Evolutionary conservation across 2,329 filamentous ascomycete species (phyloP), one percentile per base, ranked within the genome.

Genomic region (Colletotrichum scovillei): DNA sequence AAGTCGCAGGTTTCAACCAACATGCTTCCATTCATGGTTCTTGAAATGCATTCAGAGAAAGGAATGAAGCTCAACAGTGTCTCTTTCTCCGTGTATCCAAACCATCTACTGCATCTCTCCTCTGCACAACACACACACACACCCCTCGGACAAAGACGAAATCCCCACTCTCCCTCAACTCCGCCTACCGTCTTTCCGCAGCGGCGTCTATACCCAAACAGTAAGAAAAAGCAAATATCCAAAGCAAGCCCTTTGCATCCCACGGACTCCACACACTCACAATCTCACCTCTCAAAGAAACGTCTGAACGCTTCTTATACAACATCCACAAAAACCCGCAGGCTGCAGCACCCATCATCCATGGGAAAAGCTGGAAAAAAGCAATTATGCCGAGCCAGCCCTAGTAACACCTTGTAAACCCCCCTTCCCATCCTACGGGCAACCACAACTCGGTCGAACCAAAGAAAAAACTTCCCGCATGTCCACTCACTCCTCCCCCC

Each of bases 221-320:
- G 32, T 28, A 30, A 56, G 30, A 71, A 71, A 71, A 71, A 71
- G 68, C 68, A 71, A 71, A 46, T 28, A 55, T 38, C 5, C 42
- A 14, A 56, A n/a, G 52, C 26, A 46, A 22, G 22, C 58, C 24
- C 5, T 57, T 14, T 46, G 7, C 63, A 26, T 62, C 24, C 52
- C 55, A 26, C 49, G 12, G 55, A 42, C 38, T 42, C 38, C 53
- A 26, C 53, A 26, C 49, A 32, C 30, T 53, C 49, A 24, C 49
- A 9, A 11, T 42, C 38, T 42, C 38, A 32, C 30, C 30, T 42
- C 38, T 42, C 38, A 14, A 14, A 12, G 16, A 42, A 42, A 42
- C 12, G 38, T 46, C 42, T 46, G 42, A 46, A 46, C 42, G 5
- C 42, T 46, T 46, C 42, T 46, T n/a, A 19, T 32, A 32, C 9